These are phyloP conservation scores for Blumeria graminis DNA, from an alignment of 2,329 filamentous ascomycete genomes.

Conservation along the genomic window DNA sequence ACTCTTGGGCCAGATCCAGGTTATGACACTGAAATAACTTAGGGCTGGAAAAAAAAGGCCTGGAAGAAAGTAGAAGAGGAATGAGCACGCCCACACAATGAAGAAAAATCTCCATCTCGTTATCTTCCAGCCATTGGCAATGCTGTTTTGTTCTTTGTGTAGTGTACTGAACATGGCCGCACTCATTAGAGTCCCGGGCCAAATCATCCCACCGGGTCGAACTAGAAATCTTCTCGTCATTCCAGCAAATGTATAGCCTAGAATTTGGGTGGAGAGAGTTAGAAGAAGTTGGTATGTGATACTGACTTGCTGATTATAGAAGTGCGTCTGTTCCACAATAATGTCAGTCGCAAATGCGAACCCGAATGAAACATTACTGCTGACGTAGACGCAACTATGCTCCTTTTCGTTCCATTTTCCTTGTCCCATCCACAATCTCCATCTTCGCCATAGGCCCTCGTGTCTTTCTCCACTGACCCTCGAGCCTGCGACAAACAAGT, in stretches of 20 bases:
- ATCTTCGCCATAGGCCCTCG: conserved; percentile 13
- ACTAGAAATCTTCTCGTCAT: conserved; percentile 62
- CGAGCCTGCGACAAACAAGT: conserved; percentile 31
- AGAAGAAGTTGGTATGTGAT: conserved; percentile 61
- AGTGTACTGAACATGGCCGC: conserved; percentile 74
- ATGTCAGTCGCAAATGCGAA: conserved; percentile 79
- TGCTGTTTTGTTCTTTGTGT: conserved; percentile 63
- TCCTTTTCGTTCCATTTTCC: conserved; percentile 75
- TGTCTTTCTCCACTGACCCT: conserved; percentile 5
- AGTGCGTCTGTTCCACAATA: conserved; percentile 73
- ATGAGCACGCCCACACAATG: conserved; percentile 43
- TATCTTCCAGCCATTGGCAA: conserved; percentile 61
- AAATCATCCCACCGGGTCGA: conserved; percentile 71
- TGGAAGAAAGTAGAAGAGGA: conserved; percentile 66
- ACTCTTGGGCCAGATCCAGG: conserved; percentile 70
- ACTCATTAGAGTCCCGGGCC: conserved; percentile 72
- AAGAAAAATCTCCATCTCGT: conserved; percentile 71
- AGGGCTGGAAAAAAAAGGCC: conserved; percentile 62
- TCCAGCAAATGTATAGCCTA: conserved; percentile 71
- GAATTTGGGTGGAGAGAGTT: conserved; percentile 63
- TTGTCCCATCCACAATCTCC: conserved; percentile 54
- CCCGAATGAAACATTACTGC: conserved; percentile 72
- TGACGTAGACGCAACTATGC: conserved; percentile 71
- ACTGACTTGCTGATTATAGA: conserved; percentile 60
- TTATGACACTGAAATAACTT: conserved; percentile 73